Evolutionary conservation across 2,329 filamentous ascomycete species (phyloP).

Genomic region (Dendrostoma leiphaemia): DNA sequence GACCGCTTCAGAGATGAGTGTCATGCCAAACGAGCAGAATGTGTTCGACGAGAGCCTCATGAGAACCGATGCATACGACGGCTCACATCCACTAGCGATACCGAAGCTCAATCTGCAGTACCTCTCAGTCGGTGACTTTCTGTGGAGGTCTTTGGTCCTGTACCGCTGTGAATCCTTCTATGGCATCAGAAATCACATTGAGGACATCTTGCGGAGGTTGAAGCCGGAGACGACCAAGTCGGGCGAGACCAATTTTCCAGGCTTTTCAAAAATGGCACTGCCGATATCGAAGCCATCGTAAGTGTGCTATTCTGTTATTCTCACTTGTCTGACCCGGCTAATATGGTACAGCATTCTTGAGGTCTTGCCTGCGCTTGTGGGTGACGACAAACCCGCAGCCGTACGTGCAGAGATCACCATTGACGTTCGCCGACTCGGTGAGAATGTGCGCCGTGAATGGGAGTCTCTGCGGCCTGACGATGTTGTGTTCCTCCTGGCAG

Average conservation of each 20-base stretch:
- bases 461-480: slow-evolving; percentile 84
- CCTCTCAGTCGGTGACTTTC: slow-evolving; percentile 87
- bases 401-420: slow-evolving; percentile 84
- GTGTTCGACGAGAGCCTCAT: slow-evolving; percentile 79
- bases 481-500: slow-evolving; percentile 80
- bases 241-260: slow-evolving; percentile 72
- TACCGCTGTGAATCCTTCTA: slow-evolving; percentile 93
- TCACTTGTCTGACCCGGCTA: slow-evolving; percentile 17
- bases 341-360: slow-evolving; percentile 64
- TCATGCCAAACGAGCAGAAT: slow-evolving; percentile 79
- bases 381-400: slow-evolving; percentile 76
- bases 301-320: slow-evolving; percentile 26
- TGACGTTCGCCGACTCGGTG: slow-evolving; percentile 76
- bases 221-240: slow-evolving; percentile 64
- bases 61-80: slow-evolving; percentile 83
- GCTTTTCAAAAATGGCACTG: slow-evolving; percentile 89
- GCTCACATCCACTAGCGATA: slow-evolving; percentile 80
- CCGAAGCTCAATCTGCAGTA: slow-evolving; percentile 97
- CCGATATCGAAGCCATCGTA: slow-evolving; percentile 75
- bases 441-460: slow-evolving; percentile 81
- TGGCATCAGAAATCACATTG: slow-evolving; percentile 87
- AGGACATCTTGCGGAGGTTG: slow-evolving; percentile 75
- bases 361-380: slow-evolving; percentile 78
- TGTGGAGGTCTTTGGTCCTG: slow-evolving; percentile 91
- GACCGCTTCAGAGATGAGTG: slow-evolving; percentile 63